phyloP scores from a whole-genome alignment of 176 grass and related monocot genomes.

The Phoenix roebelenii region DNA sequence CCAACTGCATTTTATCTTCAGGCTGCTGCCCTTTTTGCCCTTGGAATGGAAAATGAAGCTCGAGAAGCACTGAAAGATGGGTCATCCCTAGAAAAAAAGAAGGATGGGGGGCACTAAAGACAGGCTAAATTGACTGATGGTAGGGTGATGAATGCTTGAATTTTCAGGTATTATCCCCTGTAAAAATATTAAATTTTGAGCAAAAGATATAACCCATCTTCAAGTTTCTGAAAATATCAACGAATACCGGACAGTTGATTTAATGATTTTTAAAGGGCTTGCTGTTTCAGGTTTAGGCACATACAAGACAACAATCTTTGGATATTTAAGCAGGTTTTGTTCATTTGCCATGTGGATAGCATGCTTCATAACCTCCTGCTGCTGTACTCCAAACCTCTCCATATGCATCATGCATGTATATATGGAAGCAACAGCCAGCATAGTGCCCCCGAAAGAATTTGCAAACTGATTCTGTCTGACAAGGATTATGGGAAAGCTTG shows the following conservation, averaged over 20 bases:
- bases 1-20: constrained; percentile 94
- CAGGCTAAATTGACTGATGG: constrained; percentile 3
- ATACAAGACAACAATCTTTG: constrained; percentile 34
- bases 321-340: constrained; percentile 25
- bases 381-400: constrained; percentile 15
- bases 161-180: constrained; percentile 9
- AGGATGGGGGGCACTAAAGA: constrained; percentile 33
- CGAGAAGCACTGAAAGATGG: constrained; percentile 80
- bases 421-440: constrained; percentile 39
- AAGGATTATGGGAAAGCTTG: neutral
- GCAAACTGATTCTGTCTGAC: neutral
- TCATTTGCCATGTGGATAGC: constrained; percentile 37
- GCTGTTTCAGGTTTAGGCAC: constrained; percentile 25
- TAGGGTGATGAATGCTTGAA: neutral
- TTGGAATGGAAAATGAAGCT: constrained; percentile 86
- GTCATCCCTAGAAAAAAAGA: constrained; percentile 52
- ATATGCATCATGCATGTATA: constrained; percentile 44
- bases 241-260: neutral
- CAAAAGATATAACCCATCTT: constrained; percentile 42
- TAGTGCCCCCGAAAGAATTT: constrained; percentile 26
- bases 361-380: constrained; percentile 30
- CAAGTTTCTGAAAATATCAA: neutral
- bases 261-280: neutral
- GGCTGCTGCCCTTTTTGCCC: constrained; percentile 54
- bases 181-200: constrained; percentile 13